phyloP scores from a whole-genome alignment of 2,329 filamentous ascomycete genomes.

The Aspergillus sp. region DNA sequence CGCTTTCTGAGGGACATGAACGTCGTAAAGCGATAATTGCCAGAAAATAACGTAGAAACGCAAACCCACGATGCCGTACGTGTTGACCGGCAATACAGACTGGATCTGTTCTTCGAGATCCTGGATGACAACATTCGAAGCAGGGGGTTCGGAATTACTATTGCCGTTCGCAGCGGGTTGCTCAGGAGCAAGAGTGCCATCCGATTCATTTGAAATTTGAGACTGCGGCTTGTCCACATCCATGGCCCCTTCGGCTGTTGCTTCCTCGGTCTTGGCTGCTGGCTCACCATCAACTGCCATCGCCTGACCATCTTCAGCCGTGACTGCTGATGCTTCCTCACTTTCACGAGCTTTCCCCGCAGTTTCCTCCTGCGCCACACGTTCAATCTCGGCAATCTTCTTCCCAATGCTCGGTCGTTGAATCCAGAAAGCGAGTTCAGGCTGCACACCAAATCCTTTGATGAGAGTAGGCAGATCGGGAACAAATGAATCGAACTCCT shows the following conservation, averaged over 20 bases:
- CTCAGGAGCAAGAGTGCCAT: slow-evolving; percentile 9
- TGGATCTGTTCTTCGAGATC: slow-evolving; percentile 65
- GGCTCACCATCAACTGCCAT: slow-evolving; percentile 22
- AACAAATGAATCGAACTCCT: slow-evolving; percentile 71
- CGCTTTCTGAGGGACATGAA: slow-evolving; percentile 66
- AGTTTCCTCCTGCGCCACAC: slow-evolving; percentile 20
- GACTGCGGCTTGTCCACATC: slow-evolving; percentile 28
- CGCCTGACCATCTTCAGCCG: slow-evolving; percentile 30
- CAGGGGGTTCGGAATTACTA: slow-evolving; percentile 35
- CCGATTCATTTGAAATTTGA: slow-evolving; percentile 6
- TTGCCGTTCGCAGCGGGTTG: slow-evolving; percentile 18
- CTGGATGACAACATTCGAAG: slow-evolving; percentile 64
- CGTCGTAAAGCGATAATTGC: slow-evolving; percentile 76
- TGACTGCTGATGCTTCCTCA: slow-evolving; percentile 16
- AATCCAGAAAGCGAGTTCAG: slow-evolving; percentile 77
- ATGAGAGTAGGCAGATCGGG: slow-evolving; percentile 70
- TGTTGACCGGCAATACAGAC: slow-evolving; percentile 52
- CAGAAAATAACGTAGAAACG: slow-evolving; percentile 89
- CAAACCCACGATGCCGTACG: slow-evolving; percentile 65
- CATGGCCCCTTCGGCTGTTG: slow-evolving; percentile 22
- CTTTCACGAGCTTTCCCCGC: slow-evolving; percentile 18
- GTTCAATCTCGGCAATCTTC: slow-evolving; percentile 47
- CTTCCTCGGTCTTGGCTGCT: slow-evolving; percentile 11
- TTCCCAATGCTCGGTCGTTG: slow-evolving; percentile 66
- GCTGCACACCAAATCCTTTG: slow-evolving; percentile 69